phyloP scores from a whole-genome alignment of 2,329 filamentous ascomycete species.

The Colletotrichum truncatum region DNA sequence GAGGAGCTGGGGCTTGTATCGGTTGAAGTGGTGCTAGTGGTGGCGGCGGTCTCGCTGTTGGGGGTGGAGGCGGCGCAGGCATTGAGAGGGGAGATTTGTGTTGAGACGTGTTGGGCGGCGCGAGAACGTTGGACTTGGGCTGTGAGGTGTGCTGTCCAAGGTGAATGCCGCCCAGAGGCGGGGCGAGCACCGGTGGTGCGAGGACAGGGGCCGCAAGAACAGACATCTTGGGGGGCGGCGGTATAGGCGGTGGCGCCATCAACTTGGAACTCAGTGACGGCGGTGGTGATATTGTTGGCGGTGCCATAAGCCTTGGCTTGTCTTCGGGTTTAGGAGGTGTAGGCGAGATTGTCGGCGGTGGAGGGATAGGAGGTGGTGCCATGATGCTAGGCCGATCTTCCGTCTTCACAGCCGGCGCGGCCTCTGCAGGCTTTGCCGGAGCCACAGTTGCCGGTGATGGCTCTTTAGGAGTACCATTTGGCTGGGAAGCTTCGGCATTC shows the following conservation, averaged over 20 bases:
- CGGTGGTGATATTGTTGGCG: conserved; percentile 18
- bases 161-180: conserved; percentile 42
- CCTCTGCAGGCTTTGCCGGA: not conserved
- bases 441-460: not conserved
- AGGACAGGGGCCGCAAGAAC: conserved; percentile 47
- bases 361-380: conserved; percentile 25
- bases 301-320: conserved; percentile 27
- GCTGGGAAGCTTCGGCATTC: not conserved
- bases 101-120: conserved; percentile 52
- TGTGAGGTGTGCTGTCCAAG: conserved; percentile 37
- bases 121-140: conserved; percentile 55
- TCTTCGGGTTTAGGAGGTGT: conserved; percentile 38
- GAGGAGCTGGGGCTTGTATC: conserved; percentile 26
- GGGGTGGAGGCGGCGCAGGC: conserved; percentile 38
- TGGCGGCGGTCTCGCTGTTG: conserved; percentile 32
- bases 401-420: not conserved
- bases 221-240: conserved; percentile 25
- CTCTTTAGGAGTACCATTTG: not conserved
- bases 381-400: conserved; percentile 16
- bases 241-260: conserved; percentile 12
- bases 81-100: conserved; percentile 46
- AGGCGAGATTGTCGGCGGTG: conserved; percentile 27
- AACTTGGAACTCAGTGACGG: conserved; percentile 1
- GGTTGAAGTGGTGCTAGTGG: conserved; percentile 30
- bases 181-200: conserved; percentile 47